Percentiles rank a stretch among this genome's conserved stretches.
Conservation (phyloP, 768 basidiomycete species). For the Mycena capillaripes region DNA sequence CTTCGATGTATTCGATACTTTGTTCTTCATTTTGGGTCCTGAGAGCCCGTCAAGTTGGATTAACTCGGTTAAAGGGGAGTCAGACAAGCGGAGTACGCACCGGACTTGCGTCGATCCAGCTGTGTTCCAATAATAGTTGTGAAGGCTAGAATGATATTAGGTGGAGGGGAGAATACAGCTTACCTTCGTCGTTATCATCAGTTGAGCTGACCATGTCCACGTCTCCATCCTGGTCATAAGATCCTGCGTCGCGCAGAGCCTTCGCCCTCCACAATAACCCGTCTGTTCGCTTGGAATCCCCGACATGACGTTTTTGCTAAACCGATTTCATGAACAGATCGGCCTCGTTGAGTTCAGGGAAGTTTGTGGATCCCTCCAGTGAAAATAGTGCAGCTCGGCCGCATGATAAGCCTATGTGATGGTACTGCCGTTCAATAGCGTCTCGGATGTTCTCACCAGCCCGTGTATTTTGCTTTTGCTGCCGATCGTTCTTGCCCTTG, state of each 20-base stretch:
- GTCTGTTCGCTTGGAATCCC: neutral
- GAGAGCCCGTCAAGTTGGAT: no score
- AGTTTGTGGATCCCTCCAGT: neutral
- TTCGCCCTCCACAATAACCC: neutral
- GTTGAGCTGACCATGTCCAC: neutral
- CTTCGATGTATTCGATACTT: no score
- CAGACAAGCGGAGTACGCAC: no score
- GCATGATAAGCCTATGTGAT: no score
- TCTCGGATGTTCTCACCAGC: no score
- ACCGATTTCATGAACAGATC: neutral
- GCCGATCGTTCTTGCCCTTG: neutral
- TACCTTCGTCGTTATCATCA: neutral
- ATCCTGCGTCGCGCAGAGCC: neutral
- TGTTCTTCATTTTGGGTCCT: no score
- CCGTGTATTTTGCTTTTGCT: constrained; percentile 5
- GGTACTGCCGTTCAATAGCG: no score
- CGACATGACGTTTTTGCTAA: neutral
- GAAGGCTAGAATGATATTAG: no score
- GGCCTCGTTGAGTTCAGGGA: neutral
- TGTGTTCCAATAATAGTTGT: neutral
- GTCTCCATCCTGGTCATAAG: neutral
- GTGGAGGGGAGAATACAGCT: neutral
- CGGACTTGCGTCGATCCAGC: neutral
- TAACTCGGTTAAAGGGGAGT: no score
- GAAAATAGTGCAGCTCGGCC: no score